Percentiles rank a stretch among this genome's conserved stretches.
Evolutionary conservation across 345 rosid genomes (phyloP).

Genomic region (Populus deltoides): DNA sequence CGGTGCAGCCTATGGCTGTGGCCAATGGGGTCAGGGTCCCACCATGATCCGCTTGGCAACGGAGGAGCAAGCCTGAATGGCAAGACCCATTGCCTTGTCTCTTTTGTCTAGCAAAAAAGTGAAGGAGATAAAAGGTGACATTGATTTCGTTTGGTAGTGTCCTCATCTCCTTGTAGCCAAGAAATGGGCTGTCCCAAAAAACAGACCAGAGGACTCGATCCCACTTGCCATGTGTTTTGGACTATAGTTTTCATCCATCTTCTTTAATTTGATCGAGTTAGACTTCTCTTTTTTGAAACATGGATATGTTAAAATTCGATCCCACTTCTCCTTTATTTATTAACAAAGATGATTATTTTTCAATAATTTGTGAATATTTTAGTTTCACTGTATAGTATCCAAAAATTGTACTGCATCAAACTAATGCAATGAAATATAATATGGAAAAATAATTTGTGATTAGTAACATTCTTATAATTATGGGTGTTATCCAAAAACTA

Average conservation of each 20-base stretch:
- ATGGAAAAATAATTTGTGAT: no score
- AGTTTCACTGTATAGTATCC: no score
- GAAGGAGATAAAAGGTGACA: neutral
- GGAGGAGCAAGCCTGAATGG: conserved; percentile 16
- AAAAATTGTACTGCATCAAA: no score
- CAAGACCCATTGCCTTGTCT: conserved; percentile 11
- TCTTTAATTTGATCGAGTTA: neutral
- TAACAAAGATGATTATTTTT: no score
- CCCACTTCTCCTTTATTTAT: no score
- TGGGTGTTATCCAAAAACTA: no score
- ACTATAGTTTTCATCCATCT: neutral
- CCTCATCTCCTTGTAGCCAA: conserved; percentile 1
- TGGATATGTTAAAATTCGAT: neutral
- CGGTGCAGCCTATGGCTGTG: conserved; percentile 8
- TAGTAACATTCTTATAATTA: no score
- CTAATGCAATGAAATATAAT: no score
- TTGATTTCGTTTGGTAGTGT: conserved; percentile 1
- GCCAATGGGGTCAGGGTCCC: conserved; percentile 28
- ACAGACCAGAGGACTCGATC: neutral
- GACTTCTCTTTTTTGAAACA: neutral
- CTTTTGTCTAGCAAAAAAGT: neutral
- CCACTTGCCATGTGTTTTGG: neutral
- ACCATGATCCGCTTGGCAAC: neutral
- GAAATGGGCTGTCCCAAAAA: conserved; percentile 21
- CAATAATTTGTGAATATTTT: no score